Percentiles rank a stretch among this genome's conserved stretches.
Evolutionary conservation across 1,139 yeast genomes (phyloP).

Genomic region (Oligophagozyma castellii): DNA sequence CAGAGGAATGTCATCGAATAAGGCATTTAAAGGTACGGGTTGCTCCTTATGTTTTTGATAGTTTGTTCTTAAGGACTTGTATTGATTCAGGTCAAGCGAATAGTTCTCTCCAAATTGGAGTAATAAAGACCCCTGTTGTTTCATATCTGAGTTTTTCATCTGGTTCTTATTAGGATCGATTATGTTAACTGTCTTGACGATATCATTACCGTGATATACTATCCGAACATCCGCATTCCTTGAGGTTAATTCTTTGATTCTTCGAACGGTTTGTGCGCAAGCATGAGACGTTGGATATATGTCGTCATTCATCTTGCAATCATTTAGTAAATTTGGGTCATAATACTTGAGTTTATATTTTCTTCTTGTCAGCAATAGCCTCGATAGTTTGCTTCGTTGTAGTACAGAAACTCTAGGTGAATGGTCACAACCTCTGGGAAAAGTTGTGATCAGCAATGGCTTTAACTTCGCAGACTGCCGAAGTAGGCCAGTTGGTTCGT

Average conservation of each 20-base stretch:
- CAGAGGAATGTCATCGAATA: no score
- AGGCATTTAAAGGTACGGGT: no score
- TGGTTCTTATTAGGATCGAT: background rate
- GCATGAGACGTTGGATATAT: constrained; percentile 3
- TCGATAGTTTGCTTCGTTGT: constrained; percentile 14
- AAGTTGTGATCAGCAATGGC: constrained; percentile 21
- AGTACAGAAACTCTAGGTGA: constrained; percentile 18
- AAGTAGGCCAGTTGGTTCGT: constrained; percentile 12
- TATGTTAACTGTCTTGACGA: constrained; percentile 12
- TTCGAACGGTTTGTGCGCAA: constrained; percentile 14
- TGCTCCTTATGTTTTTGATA: no score
- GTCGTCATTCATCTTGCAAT: background rate
- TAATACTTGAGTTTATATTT: constrained; percentile 16
- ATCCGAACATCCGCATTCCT: constrained; percentile 21
- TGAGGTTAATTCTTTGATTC: constrained; percentile 13
- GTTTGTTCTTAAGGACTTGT: constrained; percentile 1
- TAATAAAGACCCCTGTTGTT: no score
- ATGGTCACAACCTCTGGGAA: constrained; percentile 16
- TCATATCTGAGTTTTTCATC: no score
- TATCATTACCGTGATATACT: constrained; percentile 19
- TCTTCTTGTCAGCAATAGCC: constrained; percentile 14
- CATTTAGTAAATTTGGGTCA: constrained; percentile 5
- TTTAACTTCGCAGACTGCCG: constrained; percentile 10
- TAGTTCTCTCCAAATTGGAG: constrained; percentile 3
- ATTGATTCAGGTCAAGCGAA: constrained; percentile 4